Conservation (phyloP, 1,139 yeast genomes). For the Geotrichum bryndzae region DNA sequence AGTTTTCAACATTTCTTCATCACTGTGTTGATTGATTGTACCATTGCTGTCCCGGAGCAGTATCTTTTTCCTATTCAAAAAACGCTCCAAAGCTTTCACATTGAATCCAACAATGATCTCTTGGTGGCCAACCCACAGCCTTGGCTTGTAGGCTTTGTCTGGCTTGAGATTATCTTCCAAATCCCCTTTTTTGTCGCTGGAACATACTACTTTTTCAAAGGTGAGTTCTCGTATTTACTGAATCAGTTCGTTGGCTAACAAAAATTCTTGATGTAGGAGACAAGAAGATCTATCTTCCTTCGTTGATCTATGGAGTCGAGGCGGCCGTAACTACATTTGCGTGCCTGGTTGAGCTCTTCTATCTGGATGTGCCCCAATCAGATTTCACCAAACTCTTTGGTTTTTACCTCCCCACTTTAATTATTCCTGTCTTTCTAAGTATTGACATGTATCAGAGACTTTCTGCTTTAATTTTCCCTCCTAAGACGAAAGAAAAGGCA, state of each 20-base stretch:
- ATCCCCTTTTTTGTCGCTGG: conserved; percentile 65
- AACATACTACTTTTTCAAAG: conserved; percentile 27
- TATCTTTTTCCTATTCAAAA: conserved; percentile 47
- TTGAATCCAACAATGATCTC: conserved; percentile 61
- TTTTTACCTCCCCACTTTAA: conserved; percentile 47
- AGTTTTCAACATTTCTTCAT: conserved; percentile 60
- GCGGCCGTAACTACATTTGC: conserved; percentile 68
- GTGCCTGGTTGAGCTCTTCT: conserved; percentile 41
- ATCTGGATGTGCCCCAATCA: conserved; percentile 24
- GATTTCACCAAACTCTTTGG: conserved; percentile 28
- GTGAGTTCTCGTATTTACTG: conserved; percentile 17
- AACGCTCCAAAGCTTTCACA: conserved; percentile 50
- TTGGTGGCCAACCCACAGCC: conserved; percentile 51
- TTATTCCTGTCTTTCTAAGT: conserved; percentile 56
- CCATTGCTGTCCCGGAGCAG: conserved; percentile 55
- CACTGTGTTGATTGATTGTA: conserved; percentile 68
- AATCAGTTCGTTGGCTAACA: not conserved
- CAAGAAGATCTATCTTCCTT: conserved; percentile 43
- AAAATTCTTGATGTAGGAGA: conserved; percentile 14
- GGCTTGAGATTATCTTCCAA: conserved; percentile 67
- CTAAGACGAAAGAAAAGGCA: conserved; percentile 1
- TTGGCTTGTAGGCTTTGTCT: conserved; percentile 70
- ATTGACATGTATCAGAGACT: conserved; percentile 41
- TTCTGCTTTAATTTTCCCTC: conserved; percentile 12
- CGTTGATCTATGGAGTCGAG: conserved; percentile 67